Conservation (phyloP, 2,329 filamentous ascomycete genomes). For the Graphiopsis chlorocephala region DNA sequence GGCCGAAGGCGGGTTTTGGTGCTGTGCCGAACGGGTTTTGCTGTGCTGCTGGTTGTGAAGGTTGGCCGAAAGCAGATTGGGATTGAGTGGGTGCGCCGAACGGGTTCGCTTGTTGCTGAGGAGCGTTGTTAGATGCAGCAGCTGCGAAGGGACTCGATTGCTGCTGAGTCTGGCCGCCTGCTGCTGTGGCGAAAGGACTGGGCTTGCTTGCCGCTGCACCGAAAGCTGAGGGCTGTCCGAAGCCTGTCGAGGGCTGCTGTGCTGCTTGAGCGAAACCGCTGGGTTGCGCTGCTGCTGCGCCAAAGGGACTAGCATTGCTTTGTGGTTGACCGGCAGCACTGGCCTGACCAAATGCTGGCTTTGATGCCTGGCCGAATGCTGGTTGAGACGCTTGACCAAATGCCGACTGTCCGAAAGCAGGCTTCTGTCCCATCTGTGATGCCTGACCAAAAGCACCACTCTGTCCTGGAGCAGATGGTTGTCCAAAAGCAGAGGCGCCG, state of each 20-base stretch:
- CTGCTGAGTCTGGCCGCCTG: neutral
- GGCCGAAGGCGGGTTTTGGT: constrained; percentile 16
- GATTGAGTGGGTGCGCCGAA: constrained; percentile 20
- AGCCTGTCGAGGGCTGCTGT: constrained; percentile 8
- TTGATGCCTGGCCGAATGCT: constrained; percentile 24
- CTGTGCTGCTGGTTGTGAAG: constrained; percentile 24
- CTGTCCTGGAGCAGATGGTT: constrained; percentile 38
- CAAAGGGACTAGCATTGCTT: constrained; percentile 9
- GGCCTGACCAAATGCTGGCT: constrained; percentile 39
- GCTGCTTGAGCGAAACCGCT: constrained; percentile 14
- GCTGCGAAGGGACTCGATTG: neutral
- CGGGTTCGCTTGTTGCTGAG: constrained; percentile 1
- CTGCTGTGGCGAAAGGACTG: constrained; percentile 9
- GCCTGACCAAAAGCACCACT: constrained; percentile 34
- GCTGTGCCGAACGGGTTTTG: neutral
- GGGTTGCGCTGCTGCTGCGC: constrained; percentile 11
- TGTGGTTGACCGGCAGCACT: constrained; percentile 31
- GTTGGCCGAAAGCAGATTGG: constrained; percentile 41
- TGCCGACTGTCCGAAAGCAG: constrained; percentile 27
- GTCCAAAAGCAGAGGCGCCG: constrained; percentile 27
- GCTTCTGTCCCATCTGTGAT: constrained; percentile 20
- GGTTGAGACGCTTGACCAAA: constrained; percentile 35
- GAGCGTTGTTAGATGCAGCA: neutral
- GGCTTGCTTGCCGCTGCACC: constrained; percentile 23
- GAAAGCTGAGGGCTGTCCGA: constrained; percentile 23